Base-by-base conservation (phyloP, 2,329 filamentous ascomycete genomes). In the Phaeosphaeriaceae sp. region DNA sequence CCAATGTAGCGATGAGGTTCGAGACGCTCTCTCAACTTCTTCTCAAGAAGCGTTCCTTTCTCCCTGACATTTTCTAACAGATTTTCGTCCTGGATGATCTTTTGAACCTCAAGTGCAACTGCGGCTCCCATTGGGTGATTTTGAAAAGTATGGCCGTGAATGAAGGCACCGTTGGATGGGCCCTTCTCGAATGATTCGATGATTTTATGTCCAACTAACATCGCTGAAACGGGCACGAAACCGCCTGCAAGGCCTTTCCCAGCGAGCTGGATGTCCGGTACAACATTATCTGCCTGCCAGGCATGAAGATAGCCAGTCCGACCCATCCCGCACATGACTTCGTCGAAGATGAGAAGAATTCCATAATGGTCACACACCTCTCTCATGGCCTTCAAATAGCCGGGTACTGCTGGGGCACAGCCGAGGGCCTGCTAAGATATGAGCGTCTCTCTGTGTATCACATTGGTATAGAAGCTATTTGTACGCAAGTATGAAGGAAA, bases 341-440 rank as follows among this genome's bases (percentile, higher is more conserved):
- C 90, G 62, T 94, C 90, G 0, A 93, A 74, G 37, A 93, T 87
- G n/a, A 94, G 77, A 0, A 94, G 80, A 0, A 87, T 84, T 0
- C 87, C 89, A 63, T 93, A 79, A 52, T 83, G 83, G 43, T 87
- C 81, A 67, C 90, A 94, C 1, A 94, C 76, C 2, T 76, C 74
- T 61, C 82, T 82, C 71, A 93, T 83, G 0, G 86, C 87, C 42
- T 77, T 74, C 41, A 92, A 84, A 58, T 94, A 94, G 0, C 88
- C 88, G 0, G 77, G 74, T 0, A 87, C 79, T 0, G 87, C 77
- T 1, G 86, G 81, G 0, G 90, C 84, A 60, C 86, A 90, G 0
- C 88, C 90, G 0, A 91, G 76, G 1, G 87, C 80, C 81, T 84
- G 50, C 29, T 23, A 3, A n/a, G 39, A 6, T 39, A n/a, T 26